Evolutionary conservation across 345 rosid species (phyloP).

Genomic region (Euphorbia tirucalli): DNA sequence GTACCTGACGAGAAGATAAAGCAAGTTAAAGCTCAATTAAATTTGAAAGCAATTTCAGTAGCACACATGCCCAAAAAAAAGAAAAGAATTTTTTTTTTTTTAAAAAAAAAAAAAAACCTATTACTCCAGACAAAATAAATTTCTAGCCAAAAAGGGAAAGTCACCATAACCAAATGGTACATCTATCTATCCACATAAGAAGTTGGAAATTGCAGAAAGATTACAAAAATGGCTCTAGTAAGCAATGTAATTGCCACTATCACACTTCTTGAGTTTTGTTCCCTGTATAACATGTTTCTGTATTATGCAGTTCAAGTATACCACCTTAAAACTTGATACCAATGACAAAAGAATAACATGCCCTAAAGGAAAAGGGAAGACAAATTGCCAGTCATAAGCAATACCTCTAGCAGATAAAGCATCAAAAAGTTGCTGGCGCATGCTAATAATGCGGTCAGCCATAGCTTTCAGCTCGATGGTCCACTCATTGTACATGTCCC

Average conservation of each 20-base stretch:
- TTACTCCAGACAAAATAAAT: neutral
- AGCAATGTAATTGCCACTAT: neutral
- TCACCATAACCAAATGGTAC: neutral
- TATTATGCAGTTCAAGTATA: neutral
- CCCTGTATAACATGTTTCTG: neutral
- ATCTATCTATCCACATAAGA: neutral
- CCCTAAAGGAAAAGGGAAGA: neutral
- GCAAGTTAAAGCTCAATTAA: neutral
- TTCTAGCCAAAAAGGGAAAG: neutral
- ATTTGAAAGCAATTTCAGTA: neutral
- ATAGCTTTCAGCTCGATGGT: constrained; percentile 43
- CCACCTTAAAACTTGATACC: neutral
- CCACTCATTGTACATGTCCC: constrained; percentile 45
- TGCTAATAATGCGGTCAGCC: constrained; percentile 40
- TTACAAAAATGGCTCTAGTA: neutral
- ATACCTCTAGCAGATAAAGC: constrained; percentile 45
- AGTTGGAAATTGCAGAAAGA: neutral
- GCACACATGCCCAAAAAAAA: neutral
- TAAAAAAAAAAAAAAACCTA: no score
- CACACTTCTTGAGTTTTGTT: neutral
- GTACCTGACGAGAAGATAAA: constrained; percentile 17
- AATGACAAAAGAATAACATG: neutral
- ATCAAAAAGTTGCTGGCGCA: constrained; percentile 40
- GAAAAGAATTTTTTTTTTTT: no score
- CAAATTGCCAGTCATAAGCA: neutral